A percentile compares a stretch with the other conserved stretches of the same genome.
phyloP scores from a whole-genome alignment of 768 basidiomycete species.

The Lactifluus echinatus region DNA sequence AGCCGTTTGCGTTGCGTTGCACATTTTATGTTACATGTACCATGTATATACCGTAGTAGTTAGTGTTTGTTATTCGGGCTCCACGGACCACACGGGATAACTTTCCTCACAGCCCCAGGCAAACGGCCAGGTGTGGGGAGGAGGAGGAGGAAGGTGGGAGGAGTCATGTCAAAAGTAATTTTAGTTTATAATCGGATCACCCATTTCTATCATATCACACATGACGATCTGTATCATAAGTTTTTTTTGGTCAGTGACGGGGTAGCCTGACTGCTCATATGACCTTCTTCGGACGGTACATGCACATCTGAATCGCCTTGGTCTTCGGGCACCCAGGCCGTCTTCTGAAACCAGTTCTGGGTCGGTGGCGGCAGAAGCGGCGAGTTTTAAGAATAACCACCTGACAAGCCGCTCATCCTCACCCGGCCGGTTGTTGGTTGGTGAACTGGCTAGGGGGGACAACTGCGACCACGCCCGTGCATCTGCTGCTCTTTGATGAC shows the following conservation, averaged over 20 bases:
- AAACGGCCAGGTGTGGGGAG: not conserved
- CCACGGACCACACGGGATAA: not conserved
- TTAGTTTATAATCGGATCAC: not conserved
- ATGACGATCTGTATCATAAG: slow-evolving; percentile 1
- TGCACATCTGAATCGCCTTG: not conserved
- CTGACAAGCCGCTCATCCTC: too few species aligned
- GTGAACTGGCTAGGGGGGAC: too few species aligned
- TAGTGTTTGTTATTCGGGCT: not conserved
- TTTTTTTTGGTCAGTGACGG: not conserved
- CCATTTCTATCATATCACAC: slow-evolving; percentile 1
- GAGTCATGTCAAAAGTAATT: too few species aligned
- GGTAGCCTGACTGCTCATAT: not conserved
- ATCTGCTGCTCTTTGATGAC: too few species aligned
- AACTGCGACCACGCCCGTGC: too few species aligned
- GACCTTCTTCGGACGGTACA: not conserved
- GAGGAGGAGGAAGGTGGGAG: not conserved
- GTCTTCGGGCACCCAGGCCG: too few species aligned
- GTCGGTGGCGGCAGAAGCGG: not conserved
- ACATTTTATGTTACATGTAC: not conserved
- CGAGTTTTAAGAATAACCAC: not conserved
- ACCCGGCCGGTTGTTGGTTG: too few species aligned
- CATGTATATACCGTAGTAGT: not conserved
- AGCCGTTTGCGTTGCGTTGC: too few species aligned
- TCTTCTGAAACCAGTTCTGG: not conserved
- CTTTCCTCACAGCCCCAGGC: not conserved